phyloP scores from a whole-genome alignment of 1,284 basidiomycete species.

The Mycena citricolor region DNA sequence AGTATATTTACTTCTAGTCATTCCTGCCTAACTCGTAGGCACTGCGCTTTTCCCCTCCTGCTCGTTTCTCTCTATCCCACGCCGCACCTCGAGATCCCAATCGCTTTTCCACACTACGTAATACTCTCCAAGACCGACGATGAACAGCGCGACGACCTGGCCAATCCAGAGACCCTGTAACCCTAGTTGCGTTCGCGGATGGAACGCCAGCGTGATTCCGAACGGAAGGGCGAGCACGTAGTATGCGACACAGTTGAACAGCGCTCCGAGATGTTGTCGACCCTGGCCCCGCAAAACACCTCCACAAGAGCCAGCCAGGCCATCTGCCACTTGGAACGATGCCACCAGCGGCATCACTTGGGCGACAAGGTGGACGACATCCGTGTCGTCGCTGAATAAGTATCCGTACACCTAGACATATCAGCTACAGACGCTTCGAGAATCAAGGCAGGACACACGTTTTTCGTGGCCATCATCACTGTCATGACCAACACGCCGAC shows the following conservation, averaged over 20 bases:
- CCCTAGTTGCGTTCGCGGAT: slow-evolving; percentile 42
- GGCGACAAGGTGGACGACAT: slow-evolving; percentile 62
- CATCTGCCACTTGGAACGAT: slow-evolving; percentile 78
- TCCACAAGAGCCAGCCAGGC: slow-evolving; percentile 71
- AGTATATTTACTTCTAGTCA: neutral
- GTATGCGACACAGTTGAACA: slow-evolving; percentile 76
- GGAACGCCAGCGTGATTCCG: slow-evolving; percentile 69
- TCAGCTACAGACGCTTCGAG: slow-evolving; percentile 4
- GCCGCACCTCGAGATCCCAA: slow-evolving; percentile 62
- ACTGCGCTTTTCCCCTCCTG: slow-evolving; percentile 54
- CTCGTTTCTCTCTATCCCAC: slow-evolving; percentile 49
- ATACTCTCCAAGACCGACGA: slow-evolving; percentile 72
- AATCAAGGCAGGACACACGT: slow-evolving; percentile 38
- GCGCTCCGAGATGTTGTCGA: slow-evolving; percentile 70
- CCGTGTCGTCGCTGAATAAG: slow-evolving; percentile 65
- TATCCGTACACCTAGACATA: slow-evolving; percentile 55
- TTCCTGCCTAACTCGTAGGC: slow-evolving; percentile 8
- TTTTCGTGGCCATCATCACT: slow-evolving; percentile 53
- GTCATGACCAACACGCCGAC: slow-evolving; percentile 60
- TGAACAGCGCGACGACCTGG: slow-evolving; percentile 70
- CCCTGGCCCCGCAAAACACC: slow-evolving; percentile 73
- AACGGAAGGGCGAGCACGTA: slow-evolving; percentile 73
- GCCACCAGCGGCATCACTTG: slow-evolving; percentile 78
- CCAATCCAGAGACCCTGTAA: slow-evolving; percentile 73
- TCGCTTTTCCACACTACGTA: slow-evolving; percentile 64